Evolutionary conservation across 2,329 filamentous ascomycete species (phyloP).

Genomic region (Monosporascus sp.): DNA sequence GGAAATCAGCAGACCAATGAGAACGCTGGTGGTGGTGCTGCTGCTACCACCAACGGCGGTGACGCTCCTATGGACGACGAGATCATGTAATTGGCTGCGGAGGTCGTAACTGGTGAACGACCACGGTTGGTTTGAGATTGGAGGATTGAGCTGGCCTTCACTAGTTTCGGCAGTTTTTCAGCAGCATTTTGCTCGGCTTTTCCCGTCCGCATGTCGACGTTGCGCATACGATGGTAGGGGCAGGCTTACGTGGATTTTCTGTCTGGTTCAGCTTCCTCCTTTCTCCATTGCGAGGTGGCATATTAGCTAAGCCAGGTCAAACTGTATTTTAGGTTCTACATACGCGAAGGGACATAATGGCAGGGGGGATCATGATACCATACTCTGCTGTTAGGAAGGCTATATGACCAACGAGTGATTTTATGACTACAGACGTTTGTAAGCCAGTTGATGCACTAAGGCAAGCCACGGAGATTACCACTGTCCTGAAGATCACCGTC

Average conservation of each 20-base stretch:
- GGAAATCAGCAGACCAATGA: conserved; percentile 35
- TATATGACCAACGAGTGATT: too few species aligned
- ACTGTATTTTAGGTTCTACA: not conserved
- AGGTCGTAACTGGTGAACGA: not conserved
- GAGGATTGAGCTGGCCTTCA: not conserved
- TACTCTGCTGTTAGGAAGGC: too few species aligned
- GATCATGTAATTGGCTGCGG: conserved; percentile 38
- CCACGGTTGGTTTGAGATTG: not conserved
- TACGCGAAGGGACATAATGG: not conserved
- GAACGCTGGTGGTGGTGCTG: conserved; percentile 40
- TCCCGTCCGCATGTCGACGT: not conserved
- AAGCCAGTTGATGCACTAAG: too few species aligned
- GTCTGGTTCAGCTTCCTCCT: not conserved
- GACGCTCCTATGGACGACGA: conserved; percentile 65
- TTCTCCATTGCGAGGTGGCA: not conserved
- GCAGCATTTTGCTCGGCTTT: not conserved
- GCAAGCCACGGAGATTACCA: too few species aligned
- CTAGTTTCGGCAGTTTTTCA: too few species aligned
- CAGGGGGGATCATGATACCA: not conserved
- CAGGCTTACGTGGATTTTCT: not conserved
- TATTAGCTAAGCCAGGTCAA: not conserved
- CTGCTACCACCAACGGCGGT: conserved; percentile 43
- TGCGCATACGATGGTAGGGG: not conserved
- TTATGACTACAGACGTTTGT: too few species aligned
- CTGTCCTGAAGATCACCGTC: too few species aligned